Base-by-base conservation (phyloP, 176 grass and related monocot species). In the Lolium multiflorum region DNA sequence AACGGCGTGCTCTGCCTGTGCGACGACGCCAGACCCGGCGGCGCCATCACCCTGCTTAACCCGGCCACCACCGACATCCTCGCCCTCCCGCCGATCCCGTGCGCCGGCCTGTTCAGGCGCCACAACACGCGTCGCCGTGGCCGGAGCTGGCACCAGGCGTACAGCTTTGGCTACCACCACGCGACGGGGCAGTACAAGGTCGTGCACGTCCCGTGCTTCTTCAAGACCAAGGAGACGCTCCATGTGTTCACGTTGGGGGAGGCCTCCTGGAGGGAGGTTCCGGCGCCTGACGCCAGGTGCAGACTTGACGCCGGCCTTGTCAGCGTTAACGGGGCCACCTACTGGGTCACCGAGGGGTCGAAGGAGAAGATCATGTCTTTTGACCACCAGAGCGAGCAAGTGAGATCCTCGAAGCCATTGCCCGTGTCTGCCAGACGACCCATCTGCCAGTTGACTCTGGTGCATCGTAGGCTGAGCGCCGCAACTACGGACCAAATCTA, bases 1-100 rank as follows among this genome's bases (percentile, higher is more conserved):
- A 47, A 22, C 20, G 69, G 69, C 41, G 41, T 72, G 20, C 69
- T 72, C 41, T 72, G 69, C 69, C 39, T 72, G 2, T 72, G 69
- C 41, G 10, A 72, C 20, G 69, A 72, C 39, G 11, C 9, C 41
- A 72, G 14, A 10, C 41, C 69, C 20, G 69, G 69, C 69, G 69
- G 69, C 11, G 20, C 69, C 69, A 72, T 72, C 69, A 72, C 69
- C 0, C 69, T 72, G 0, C 37, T 6, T 20, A 72, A 72, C 69
- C 69, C 69, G 10, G 69, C 69, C 41, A 72, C 20, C 0, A 20
- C 20, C 0, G 69, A 72, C 20, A 12, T 1, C 5, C 69, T 72
- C 5, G 2, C 11, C 2, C 69, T 72, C 41, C 69, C 41, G 20
- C 11, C 20, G 20, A 21, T 72, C 39, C 39, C 69, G 8, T 0